Base-by-base conservation (phyloP, 768 basidiomycete genomes). In the Asterophora parasitica region DNA sequence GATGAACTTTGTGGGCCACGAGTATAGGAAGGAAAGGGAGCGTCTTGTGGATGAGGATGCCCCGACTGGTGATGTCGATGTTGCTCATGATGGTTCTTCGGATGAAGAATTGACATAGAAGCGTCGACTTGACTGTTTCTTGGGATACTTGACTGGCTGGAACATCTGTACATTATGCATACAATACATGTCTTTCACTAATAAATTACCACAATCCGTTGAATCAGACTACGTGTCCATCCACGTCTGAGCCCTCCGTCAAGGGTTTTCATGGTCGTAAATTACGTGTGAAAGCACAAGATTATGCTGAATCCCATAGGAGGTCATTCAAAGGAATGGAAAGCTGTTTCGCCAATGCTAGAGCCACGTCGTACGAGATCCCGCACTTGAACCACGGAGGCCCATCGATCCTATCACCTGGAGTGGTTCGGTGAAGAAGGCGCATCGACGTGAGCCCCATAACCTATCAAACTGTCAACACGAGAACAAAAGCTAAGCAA, bases 381-480 rank as follows among this genome's bases (percentile, higher is more conserved):
- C 79, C 83, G 58, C 81, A 85, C 57, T 87, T 90, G 62, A 85
- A 86, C 66, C 72, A 77, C 1, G 85, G 79, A 0, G 83, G 78
- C 0, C 81, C 83, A 42, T 90, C 85, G 20, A 88, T 62, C 52
- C 73, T 77, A 35, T 90, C 88, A 4, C 65, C 35, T 2, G 75
- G 69, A 7, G 82, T 78, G 3, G 78, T 82, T 6, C 85, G 75
- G 49, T 84, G 76, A n/a, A 92, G 61, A 9, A 87, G 73, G 4
- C 82, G 77, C 68, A 80, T 77, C 3, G 77, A 70, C 0, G 80
- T 73, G 2, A 92, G 72, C 52, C 90, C 82, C 48, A 72, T 69
- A 16, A 92, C 72, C 90, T 92, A 50, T 9, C 26, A 44, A 26
- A 42, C 37, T 48, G 7, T 13, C 36, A 35, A 34, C 48, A 16